phyloP scores from a whole-genome alignment of 176 grass and related monocot species.

The Lolium perenne region DNA sequence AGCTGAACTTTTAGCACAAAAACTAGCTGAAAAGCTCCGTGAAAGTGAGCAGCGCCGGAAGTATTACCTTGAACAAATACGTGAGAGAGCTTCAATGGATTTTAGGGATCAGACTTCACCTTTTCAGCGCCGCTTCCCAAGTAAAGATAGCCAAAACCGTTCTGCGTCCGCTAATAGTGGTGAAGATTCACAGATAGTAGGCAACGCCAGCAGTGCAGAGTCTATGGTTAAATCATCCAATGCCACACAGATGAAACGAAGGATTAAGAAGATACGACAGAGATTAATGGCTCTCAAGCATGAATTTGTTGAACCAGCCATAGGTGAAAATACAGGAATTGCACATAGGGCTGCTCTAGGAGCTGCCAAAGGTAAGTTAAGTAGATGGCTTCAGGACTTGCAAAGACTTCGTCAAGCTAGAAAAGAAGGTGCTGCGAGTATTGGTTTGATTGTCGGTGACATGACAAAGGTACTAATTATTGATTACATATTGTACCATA shows the following conservation, averaged over 20 bases:
- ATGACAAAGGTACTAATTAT: slow-evolving; percentile 84
- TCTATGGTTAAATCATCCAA: slow-evolving; percentile 66
- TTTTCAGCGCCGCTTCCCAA: slow-evolving; percentile 90
- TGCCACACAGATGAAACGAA: slow-evolving; percentile 72
- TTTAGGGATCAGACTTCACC: slow-evolving; percentile 97
- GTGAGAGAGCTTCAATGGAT: slow-evolving; percentile 99
- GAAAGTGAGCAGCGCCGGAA: slow-evolving; percentile 99
- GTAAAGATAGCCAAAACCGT: slow-evolving; percentile 77
- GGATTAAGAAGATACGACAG: slow-evolving; percentile 96
- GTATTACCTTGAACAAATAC: slow-evolving; percentile 99
- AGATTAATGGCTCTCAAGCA: slow-evolving; percentile 98
- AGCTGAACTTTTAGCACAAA: slow-evolving; percentile 96
- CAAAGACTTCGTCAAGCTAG: slow-evolving; percentile 93
- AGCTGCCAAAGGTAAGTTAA: slow-evolving; percentile 87
- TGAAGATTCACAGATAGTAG: slow-evolving; percentile 66
- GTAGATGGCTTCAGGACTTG: slow-evolving; percentile 97
- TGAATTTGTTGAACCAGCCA: slow-evolving; percentile 81
- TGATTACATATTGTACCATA: slow-evolving; percentile 37
- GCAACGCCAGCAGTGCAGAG: slow-evolving; percentile 56
- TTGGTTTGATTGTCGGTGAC: slow-evolving; percentile 89
- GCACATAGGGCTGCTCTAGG: slow-evolving; percentile 68
- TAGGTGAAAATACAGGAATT: slow-evolving; percentile 87
- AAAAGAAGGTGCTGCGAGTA: slow-evolving; percentile 93
- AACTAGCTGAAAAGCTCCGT: slow-evolving; percentile 88
- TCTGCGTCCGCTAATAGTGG: slow-evolving; percentile 64